Percentiles rank a stretch among this genome's conserved stretches.
Conservation (phyloP, 2,329 filamentous ascomycete species). For the Pleoardoris graminearum region DNA sequence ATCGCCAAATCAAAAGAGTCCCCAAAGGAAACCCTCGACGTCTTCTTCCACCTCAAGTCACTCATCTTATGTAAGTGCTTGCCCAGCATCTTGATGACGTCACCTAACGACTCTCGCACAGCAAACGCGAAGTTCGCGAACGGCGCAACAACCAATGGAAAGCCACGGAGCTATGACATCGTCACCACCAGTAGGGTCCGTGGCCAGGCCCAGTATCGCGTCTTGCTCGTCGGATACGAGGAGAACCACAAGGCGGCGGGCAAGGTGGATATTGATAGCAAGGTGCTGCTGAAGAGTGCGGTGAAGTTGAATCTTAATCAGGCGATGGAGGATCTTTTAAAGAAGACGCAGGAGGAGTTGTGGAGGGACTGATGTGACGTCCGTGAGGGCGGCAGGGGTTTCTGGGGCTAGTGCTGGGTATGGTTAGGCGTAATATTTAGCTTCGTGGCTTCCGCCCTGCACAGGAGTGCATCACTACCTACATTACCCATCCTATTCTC, state of each 20-base stretch:
- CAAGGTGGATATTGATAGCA: slow-evolving; percentile 17
- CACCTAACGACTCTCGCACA: slow-evolving; percentile 3
- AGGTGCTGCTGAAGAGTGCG: slow-evolving; percentile 16
- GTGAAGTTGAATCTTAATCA: slow-evolving; percentile 14
- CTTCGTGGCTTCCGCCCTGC: too few relatives aligned
- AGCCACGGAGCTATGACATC: slow-evolving; percentile 18
- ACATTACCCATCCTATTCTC: too few relatives aligned
- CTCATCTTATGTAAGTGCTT: slow-evolving; percentile 12
- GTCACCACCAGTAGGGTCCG: slow-evolving; percentile 7
- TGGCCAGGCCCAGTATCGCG: slow-evolving; percentile 15
- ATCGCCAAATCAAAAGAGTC: background rate
- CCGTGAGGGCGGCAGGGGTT: background rate
- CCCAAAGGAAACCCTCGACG: slow-evolving; percentile 13
- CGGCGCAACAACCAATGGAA: slow-evolving; percentile 13
- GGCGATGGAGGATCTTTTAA: slow-evolving; percentile 20
- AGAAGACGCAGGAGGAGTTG: slow-evolving; percentile 16
- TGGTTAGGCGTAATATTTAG: background rate
- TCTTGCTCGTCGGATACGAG: slow-evolving; percentile 17
- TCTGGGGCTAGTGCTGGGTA: background rate
- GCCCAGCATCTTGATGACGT: background rate
- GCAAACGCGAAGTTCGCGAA: slow-evolving; percentile 18
- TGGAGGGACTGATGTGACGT: slow-evolving; percentile 13
- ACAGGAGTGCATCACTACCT: background rate
- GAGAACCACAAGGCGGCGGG: slow-evolving; percentile 14
- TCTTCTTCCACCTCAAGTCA: slow-evolving; percentile 11